Percentiles rank a stretch among this genome's conserved stretches.
These are phyloP conservation scores for Trypethelium eluteriae DNA, from an alignment of 495 filamentous ascomycete genomes.

Conservation along the genomic window DNA sequence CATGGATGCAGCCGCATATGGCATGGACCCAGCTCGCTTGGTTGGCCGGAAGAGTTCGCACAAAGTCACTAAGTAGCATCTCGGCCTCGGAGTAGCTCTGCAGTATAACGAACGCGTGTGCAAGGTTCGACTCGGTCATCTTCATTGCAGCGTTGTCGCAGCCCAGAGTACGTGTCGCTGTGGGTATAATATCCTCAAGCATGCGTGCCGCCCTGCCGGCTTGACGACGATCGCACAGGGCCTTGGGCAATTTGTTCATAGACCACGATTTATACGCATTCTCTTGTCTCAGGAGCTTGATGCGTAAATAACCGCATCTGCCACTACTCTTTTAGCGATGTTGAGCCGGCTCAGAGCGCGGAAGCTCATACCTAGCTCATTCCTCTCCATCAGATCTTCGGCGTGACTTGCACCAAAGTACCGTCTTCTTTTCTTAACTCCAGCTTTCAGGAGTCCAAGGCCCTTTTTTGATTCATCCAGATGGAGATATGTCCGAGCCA, in stretches of 20 bases:
- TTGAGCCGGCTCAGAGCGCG: conserved; percentile 17
- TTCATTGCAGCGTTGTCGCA: conserved; percentile 29
- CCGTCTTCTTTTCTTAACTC: conserved; percentile 20
- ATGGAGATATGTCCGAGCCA: conserved; percentile 28
- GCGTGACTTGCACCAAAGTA: conserved; percentile 24
- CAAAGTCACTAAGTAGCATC: conserved; percentile 19
- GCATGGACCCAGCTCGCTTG: conserved; percentile 18
- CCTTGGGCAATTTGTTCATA: conserved; percentile 35
- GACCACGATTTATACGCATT: conserved; percentile 36
- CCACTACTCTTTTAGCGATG: conserved; percentile 26
- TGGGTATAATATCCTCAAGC: conserved; percentile 27
- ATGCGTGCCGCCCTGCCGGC: conserved; percentile 28
- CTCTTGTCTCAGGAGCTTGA: conserved; percentile 30
- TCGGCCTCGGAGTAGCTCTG: conserved; percentile 27
- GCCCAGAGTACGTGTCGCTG: conserved; percentile 28
- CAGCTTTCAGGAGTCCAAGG: conserved; percentile 14
- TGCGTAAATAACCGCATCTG: conserved; percentile 25
- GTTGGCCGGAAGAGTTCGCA: neutral
- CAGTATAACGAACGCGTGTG: conserved; percentile 26
- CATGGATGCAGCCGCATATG: conserved; percentile 18
- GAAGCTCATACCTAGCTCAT: conserved; percentile 27
- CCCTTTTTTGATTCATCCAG: conserved; percentile 18
- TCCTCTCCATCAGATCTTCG: conserved; percentile 25
- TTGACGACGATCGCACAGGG: conserved; percentile 28
- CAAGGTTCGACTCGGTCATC: conserved; percentile 34